Base-by-base conservation (phyloP, 495 filamentous ascomycete species). In the Lentithecium fluviatile region DNA sequence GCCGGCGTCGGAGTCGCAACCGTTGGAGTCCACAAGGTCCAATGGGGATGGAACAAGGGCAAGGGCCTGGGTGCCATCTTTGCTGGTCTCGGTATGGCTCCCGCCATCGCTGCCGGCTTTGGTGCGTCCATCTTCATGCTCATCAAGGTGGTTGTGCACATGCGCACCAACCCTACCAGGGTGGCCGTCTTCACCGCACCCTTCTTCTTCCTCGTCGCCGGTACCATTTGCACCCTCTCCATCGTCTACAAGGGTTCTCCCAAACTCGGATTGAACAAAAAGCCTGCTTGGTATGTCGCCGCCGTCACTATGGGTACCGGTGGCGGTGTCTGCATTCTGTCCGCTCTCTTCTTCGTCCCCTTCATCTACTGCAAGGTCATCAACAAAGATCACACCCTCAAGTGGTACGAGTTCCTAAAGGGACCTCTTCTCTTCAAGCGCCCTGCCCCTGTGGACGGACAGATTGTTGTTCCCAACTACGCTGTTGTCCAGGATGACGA, bases 221-320 rank as follows among this genome's bases (percentile, higher is more conserved):
- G 57, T 21, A 84, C 79, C 25, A 74, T 86, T 32, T 81, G 80
- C 65, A 81, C 82, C 2, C 72, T 86, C 0, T 84, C 80, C 19
- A 83, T 86, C 60, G 83, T 85, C 56, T 84, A 83, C 77, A 84
- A 85, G 74, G 83, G 82, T 11, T 84, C 83, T 5, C 83, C 82
- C 10, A 81, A 73, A 59, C 74, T 85, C 7, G 73, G 73, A 12
- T 67, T 86, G 45, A 76, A 65, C 72, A 78, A 83, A 72, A 84
- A 83, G 74, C 78, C 82, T 10, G 45, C 50, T 12, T 80, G 77
- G 74, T 84, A 80, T 56, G 76, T 85, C 62, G 81, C 76, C 13
- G 76, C 77, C 6, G 82, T 85, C 49, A 83, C 79, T 12, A 43
- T 86, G 49, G 82, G 84, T 26, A 73, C 70, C 17, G 82, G 80